A percentile compares a stretch with the other conserved stretches of the same genome.
These are phyloP conservation scores for Meripilus lineatus DNA, from an alignment of 1,284 basidiomycete genomes.

Conservation along the genomic window DNA sequence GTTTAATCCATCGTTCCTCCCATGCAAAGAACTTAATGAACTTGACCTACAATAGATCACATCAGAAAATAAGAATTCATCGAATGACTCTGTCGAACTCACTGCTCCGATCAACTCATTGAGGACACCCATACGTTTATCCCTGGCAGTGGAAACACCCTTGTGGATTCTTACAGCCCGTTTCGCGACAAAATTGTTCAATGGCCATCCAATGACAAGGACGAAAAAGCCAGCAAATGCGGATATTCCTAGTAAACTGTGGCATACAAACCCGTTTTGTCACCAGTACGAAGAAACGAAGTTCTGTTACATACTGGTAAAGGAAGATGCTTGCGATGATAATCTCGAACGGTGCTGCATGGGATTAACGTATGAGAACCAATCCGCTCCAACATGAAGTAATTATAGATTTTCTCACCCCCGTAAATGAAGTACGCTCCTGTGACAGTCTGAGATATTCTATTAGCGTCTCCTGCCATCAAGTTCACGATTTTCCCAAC, in stretches of 20 bases:
- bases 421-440: slow-evolving; percentile 63
- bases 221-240: slow-evolving; percentile 84
- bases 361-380: slow-evolving; percentile 1
- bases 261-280: neutral
- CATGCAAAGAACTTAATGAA: slow-evolving; percentile 89
- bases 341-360: slow-evolving; percentile 74
- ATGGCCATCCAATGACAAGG: slow-evolving; percentile 68
- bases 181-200: slow-evolving; percentile 62
- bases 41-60: slow-evolving; percentile 43
- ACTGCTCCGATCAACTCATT: slow-evolving; percentile 81
- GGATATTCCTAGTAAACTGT: slow-evolving; percentile 77
- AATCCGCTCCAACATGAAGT: neutral
- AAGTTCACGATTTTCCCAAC: slow-evolving; percentile 77
- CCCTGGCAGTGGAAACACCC: slow-evolving; percentile 66
- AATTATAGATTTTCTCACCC: slow-evolving; percentile 35
- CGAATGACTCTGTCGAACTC: slow-evolving; percentile 13
- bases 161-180: slow-evolving; percentile 70
- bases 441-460: slow-evolving; percentile 41
- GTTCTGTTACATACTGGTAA: slow-evolving; percentile 55
- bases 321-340: slow-evolving; percentile 71
- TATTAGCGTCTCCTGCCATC: slow-evolving; percentile 68
- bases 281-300: neutral
- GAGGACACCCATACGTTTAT: slow-evolving; percentile 81
- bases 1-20: slow-evolving; percentile 71
- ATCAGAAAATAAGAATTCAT: neutral